Base-by-base conservation (phyloP, 768 basidiomycete species). In the Hygrocybe punicea region DNA sequence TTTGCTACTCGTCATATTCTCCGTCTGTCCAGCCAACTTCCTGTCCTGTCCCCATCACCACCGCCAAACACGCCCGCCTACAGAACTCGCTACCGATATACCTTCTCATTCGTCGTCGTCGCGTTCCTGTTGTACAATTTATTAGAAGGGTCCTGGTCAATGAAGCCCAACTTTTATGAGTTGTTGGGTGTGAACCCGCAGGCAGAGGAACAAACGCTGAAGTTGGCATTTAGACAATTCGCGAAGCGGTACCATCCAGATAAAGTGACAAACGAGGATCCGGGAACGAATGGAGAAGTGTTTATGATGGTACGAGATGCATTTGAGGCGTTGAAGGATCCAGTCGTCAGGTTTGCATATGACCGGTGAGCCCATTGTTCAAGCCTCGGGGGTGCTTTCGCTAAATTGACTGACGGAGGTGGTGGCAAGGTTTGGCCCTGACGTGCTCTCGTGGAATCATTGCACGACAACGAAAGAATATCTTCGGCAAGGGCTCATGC, bases 201-300 rank as follows among this genome's bases (percentile, higher is more conserved):
- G n/a, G 84, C 85, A 0, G 87, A 90, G 65, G 88, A 87, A 49
- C 69, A 69, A 40, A 80, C 77, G 7, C 76, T 94, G 60, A 92
- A 90, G 71, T 59, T 73, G 5, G 90, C 86, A 2, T 93, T 91
- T 68, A 77, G 89, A 53, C 74, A 80, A 17, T 92, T 93, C 62
- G 92, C 88, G 21, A 83, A 80, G 67, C 77, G 73, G 62, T 76
- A 85, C 56, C 92, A 94, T 65, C 92, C 92, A 0, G 92, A 94
- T 72, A 78, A 86, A 56, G 82, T 82, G 6, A 81, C 74, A 16
- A 74, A 78, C 29, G 86, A 86, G 0, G 71, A 71, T 0, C 8
- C 8, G 29, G 29, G 29, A 29, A 29, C 8, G 29, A 86, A 86
- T 7, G 85, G 85, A 60, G 77, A 76, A 11, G 53, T 83, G 24